Evolutionary conservation across 768 basidiomycete genomes (phyloP), one percentile per base, ranked within the genome.

Genomic region (Gymnopilus dilepis): DNA sequence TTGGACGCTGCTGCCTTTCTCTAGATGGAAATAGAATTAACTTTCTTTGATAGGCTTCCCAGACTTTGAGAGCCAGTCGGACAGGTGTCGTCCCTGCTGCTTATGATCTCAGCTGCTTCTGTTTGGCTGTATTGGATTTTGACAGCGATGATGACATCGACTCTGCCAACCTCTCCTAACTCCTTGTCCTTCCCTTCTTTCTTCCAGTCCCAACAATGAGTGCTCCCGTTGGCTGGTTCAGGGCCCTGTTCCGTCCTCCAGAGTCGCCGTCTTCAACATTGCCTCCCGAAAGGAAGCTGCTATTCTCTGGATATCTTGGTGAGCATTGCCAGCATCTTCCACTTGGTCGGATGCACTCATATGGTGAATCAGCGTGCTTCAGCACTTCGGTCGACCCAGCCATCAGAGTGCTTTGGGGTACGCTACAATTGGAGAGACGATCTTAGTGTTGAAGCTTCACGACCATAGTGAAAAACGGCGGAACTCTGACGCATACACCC

Each of bases 371-470:
- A 76, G 78, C 76, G 4, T 78, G 78, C 62, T 80, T 80, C 61
- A 79, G 79, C 50, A 75, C 79, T 0, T 72, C 70, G 4, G 76
- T 79, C 6, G 62, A 70, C 21, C 55, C 65, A 2, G 45, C 60
- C 11, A 62, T 73, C 24, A 69, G 72, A 42, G 72, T 69, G 52
- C 60, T 70, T 34, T 80, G 78, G 78, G 73, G 79, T 79, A 51
- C 17, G 72, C 61, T 11, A 28, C 47, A 12, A 26, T 31, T 28
- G 7, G n/a, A 6, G 4, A 15, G 11, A 40, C 5, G 22, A 57
- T 26, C 50, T 6, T 3, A 19, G 8, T 26, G 1, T 12, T 33
- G 38, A 31, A 9, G 28, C 11, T 59, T 17, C 13, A 17, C 22
- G 19, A 9, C 15, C 40, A 7, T n/a, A 79, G 78, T 76, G 15